Evolutionary conservation across 805 yeast genomes (phyloP), one percentile per base, ranked within the genome.

Genomic region (Pichia nanzhaoensis): DNA sequence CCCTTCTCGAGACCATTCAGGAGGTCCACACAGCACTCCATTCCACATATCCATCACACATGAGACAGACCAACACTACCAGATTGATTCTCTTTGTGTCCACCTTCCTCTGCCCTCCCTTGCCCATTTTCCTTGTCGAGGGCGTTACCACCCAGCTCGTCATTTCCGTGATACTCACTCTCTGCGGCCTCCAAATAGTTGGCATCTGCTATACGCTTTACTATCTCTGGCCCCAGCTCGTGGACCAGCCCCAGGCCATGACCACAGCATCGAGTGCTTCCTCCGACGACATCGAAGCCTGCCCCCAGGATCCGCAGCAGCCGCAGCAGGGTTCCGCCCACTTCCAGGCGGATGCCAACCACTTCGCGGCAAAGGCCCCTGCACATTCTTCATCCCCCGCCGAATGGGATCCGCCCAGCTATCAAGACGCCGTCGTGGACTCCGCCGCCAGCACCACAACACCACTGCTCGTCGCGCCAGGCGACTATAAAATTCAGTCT

Each of bases 61-160:
- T n/a, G 16, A 24, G 4, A 14, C 22, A 27, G 24, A 17, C 31
- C 21, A 16, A 7, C 12, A 5, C 22, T 1, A 8, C 34, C 19
- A 22, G 16, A 9, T 7, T 79, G n/a, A 58, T 78, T 13, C 73
- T 84, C 14, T 77, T 80, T 46, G 52, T 79, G 1, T 58, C 80
- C 7, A 81, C 87, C 3, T 70, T 82, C 41, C 68, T 84, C 41
- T 70, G 81, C 57, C 93, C 95, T 2, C 93, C 93, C 0, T 67
- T 84, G 12, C 85, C 90, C 0, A 89, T 84, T 10, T 63, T 79
- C 60, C 69, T 82, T 32, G 70, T 88, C 56, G 66, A 78, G 39
- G 93, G 93, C 1, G 43, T 77, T 53, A 68, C 82, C 2, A 57
- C 66, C 30, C 85, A 83, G 52, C 65, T 77, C 14, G 47, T 68